Base-by-base conservation (phyloP, 345 rosid species). In the Moricandia arvensis region DNA sequence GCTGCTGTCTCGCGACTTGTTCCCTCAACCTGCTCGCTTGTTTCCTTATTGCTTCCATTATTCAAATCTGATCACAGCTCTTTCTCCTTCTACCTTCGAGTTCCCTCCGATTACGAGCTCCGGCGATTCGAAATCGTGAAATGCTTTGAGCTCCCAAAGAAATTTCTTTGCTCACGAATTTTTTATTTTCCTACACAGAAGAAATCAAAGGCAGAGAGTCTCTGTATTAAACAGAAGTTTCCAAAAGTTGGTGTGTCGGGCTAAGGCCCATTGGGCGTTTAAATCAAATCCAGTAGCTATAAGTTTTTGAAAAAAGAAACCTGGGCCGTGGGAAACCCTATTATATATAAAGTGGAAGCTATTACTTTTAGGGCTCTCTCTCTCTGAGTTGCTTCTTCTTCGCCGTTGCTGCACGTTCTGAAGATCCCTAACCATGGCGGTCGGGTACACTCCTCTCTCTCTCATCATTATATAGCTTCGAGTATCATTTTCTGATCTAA, bases 401-500 rank as follows among this genome's bases (percentile, higher is more conserved):
- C 2, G 74, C 63, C 64, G 59, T 0, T 49, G 18, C 65, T 59
- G 60, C 7, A 31, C 69, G 47, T 60, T 68, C 13, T 75, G 57
- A 69, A 76, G 75, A 55, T 8, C 72, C 10, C 0, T 21, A 75
- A 65, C 4, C 72, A 80, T 80, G 82, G 82, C 82, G 0, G 80
- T 80, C 60, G 82, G 82, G 82, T 80, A 80, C 3, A 26, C 55
- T 4, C 55, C 24, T 16, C 9, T 49, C 18, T 15, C 51, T 21
- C 31, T 29, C 37, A n/a, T 18, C 9, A 13, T 33, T 33, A 33
- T 30, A 30, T 30, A 33, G 37, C 8, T 41, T 8, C 8, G 21
- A 62, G 37, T 63, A 13, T 17, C 35, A 37, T 55, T 53, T 63
- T 63, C 51, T 76, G 35, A 69, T 62, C 24, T 21, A 21, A 21